Evolutionary conservation across 805 yeast genomes (phyloP), one percentile per base, ranked within the genome.

Genomic region (Blastobotrys americana): DNA sequence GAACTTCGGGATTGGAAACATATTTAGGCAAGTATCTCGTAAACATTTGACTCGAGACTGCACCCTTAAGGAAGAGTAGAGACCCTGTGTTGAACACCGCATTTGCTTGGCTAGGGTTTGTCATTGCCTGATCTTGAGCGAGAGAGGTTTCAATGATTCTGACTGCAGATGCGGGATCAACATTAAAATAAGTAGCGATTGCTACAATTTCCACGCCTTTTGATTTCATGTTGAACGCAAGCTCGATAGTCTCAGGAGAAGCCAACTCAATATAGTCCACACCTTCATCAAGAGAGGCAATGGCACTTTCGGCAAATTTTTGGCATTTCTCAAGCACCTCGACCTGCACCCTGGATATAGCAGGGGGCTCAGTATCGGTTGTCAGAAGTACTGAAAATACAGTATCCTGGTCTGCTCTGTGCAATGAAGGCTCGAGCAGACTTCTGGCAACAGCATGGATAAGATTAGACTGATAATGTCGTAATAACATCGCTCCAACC

Each of bases 161-260:
- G 27, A 69, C 63, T 25, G 78, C 71, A 3, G 64, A 61, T 0
- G 67, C 69, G n/a, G 69, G 55, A 15, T 70, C 69, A 31, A 74
- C 62, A 19, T 74, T 76, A 18, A 72, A 64, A 22, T 70, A 61
- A 44, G 71, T 66, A 6, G 83, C 81, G 40, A 77, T 72, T 4
- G 78, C 72, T 5, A 84, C 69, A n/a, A 80, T 71, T 57, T 82
- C 82, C 27, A 84, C 63, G 18, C 76, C 74, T 43, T 65, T 59
- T 19, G 77, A 64, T 57, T 81, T 80, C n/a, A 81, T 69, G 21
- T 65, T 55, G 51, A 76, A 72, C 0, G 82, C 81, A 19, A 73
- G 59, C 34, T 66, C 67, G 39, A 78, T 62, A 35, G 81, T 64
- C 34, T 67, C 65, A 31, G 63, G 63, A 3, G 78, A 71, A 0